Base-by-base conservation (phyloP, 257 asterid genomes). In the Paraleonurus japonicus region DNA sequence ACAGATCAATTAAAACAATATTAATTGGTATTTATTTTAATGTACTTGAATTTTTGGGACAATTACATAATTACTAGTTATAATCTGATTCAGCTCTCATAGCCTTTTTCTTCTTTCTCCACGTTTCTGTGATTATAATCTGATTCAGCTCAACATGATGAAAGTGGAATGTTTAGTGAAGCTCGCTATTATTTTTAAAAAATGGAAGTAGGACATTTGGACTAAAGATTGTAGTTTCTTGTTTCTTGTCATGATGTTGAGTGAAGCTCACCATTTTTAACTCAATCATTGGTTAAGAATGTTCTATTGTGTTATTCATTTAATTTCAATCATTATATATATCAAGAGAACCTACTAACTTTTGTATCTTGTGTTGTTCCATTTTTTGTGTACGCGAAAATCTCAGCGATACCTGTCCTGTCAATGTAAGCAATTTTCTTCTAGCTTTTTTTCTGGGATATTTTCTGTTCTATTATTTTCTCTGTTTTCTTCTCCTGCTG, bases 361-460 rank as follows among this genome's bases (percentile, higher is more conserved):
- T 80, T 58, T 62, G 67, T 78, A 70, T 43, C 65, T 65, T 63
- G 17, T 74, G 67, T 72, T 78, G 69, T 65, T 54, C 39, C 58
- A 10, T 70, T 69, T 74, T 47, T 70, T 78, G 75, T 79, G 82
- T 55, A 13, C 68, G 51, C 69, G 76, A 71, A 64, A 67, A 79
- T 78, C 73, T 79, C 93, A 94, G 99, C 96, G 24, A 94, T 94
- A 82, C 99, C 99, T 30, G 95, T 94, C 74, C 96, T 94, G 70
- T 94, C 99, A 63, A 91, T 84, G 99, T 94, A 87, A 91, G 99
- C 83, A 69, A 17, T 61, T 43, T 12, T 43, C 19, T 54, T 67
- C 68, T 51, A 45, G 51, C 57, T 62, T 17, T 66, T 57, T 10
- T 50, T 45, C 19, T 41, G 6, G 12, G 30, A 59, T 76, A 63